Base-by-base conservation (phyloP, 148 eudicot species). In the Simmondsia chinensis region DNA sequence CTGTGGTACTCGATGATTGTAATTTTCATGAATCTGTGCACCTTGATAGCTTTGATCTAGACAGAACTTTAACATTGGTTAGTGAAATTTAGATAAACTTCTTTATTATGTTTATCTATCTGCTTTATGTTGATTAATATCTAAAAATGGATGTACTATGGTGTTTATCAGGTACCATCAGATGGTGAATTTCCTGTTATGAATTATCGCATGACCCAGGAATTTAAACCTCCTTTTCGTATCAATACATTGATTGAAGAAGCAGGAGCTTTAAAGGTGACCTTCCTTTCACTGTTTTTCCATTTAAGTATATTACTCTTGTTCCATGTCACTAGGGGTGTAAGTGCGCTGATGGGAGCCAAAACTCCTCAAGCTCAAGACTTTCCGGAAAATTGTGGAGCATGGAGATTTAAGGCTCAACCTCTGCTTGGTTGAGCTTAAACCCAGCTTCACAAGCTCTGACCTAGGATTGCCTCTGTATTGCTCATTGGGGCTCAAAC, bases 191-290 rank as follows among this genome's bases (percentile, higher is more conserved):
- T 91, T 46, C 95, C 97, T 14, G 97, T 85, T 44, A 91, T 91
- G 97, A 91, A 91, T 77, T 91, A 91, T 52, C 97, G 94, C 15
- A 84, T 91, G 61, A 91, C 95, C 26, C 97, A 85, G 60, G 97
- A 89, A 64, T 89, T 89, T 54, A 81, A 76, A 63, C 93, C 97
- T 39, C 97, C 97, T 25, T 84, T 89, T 50, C 76, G 87, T 19
- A 55, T 89, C 34, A 84, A 59, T 29, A 71, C 87, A 35, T 74
- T 89, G 55, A 81, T 89, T 58, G 95, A 89, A 72, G 87, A 78
- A 72, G 95, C 93, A 30, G 97, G 97, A 53, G 22, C 79, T 8
- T 95, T 84, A 20, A 89, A 79, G 91, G 97, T 87, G 27, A 19
- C 28, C 41, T 20, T 29, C 17, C 14, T 36, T 50, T 14, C 54